These are phyloP conservation scores for Clarireedia homoeocarpa DNA, from an alignment of 2,329 filamentous ascomycete species.

Conservation along the genomic window DNA sequence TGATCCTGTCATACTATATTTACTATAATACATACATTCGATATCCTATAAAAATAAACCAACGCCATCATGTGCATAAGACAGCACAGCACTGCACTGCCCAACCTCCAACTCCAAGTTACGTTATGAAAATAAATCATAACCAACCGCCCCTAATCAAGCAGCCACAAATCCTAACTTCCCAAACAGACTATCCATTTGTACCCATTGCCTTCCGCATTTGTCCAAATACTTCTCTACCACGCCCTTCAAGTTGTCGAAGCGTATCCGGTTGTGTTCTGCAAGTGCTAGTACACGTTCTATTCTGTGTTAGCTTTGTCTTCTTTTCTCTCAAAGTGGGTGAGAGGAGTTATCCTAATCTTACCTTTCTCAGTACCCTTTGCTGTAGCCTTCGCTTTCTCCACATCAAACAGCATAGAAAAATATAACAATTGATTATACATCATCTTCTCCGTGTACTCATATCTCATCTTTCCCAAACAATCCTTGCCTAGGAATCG, in stretches of 20 bases:
- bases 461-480: constrained; percentile 79
- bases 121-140: too few relatives aligned
- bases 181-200: constrained; percentile 82
- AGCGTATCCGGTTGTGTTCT: constrained; percentile 74
- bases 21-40: too few relatives aligned
- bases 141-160: neutral
- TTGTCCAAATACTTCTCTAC: constrained; percentile 82
- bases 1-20: too few relatives aligned
- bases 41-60: too few relatives aligned
- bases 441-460: constrained; percentile 78
- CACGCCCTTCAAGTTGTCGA: constrained; percentile 65
- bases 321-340: neutral
- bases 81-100: too few relatives aligned
- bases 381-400: constrained; percentile 58
- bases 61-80: too few relatives aligned
- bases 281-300: constrained; percentile 57
- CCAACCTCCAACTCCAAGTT: too few relatives aligned
- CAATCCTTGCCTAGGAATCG: constrained; percentile 79
- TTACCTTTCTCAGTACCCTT: constrained; percentile 39
- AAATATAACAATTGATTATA: constrained; percentile 95
- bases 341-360: constrained; percentile 2
- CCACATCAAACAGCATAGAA: constrained; percentile 77
- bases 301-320: constrained; percentile 21
- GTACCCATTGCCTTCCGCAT: constrained; percentile 86
- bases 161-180: constrained; percentile 47